phyloP scores from a whole-genome alignment of 352 stramenopile species.

The Globisporangium mamillatum region DNA sequence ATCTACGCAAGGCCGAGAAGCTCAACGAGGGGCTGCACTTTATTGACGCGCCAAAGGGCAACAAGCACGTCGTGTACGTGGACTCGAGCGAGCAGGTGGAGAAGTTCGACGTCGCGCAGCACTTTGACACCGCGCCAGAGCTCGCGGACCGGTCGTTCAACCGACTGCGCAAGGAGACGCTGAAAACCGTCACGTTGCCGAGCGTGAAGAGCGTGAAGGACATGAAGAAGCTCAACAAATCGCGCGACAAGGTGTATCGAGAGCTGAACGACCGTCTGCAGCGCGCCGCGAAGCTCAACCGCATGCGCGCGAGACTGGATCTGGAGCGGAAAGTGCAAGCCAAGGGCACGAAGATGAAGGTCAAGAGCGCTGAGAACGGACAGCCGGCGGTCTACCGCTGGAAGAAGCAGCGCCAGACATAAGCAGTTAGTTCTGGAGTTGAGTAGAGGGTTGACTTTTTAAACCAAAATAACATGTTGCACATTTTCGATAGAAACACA shows the following conservation, averaged over 20 bases:
- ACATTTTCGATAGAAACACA: background rate
- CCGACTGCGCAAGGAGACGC: slow-evolving; percentile 56
- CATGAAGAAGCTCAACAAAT: slow-evolving; percentile 54
- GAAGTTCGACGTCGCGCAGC: slow-evolving; percentile 86
- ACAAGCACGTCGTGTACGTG: slow-evolving; percentile 95
- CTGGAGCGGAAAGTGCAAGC: slow-evolving; percentile 77
- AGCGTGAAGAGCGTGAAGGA: slow-evolving; percentile 30
- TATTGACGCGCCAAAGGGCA: slow-evolving; percentile 66
- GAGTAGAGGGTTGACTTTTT: slow-evolving; percentile 11
- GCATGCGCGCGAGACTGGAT: slow-evolving; percentile 73
- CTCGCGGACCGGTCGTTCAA: slow-evolving; percentile 74
- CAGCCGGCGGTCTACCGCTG: slow-evolving; percentile 83
- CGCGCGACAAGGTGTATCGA: slow-evolving; percentile 62
- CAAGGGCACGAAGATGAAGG: slow-evolving; percentile 85
- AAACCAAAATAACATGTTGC: slow-evolving; percentile 3
- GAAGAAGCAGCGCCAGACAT: slow-evolving; percentile 88
- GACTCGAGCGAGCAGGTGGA: slow-evolving; percentile 74
- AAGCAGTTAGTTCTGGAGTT: slow-evolving; percentile 9
- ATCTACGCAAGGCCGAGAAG: slow-evolving; percentile 78
- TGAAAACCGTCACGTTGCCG: slow-evolving; percentile 44
- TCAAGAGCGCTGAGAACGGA: slow-evolving; percentile 64
- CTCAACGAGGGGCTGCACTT: slow-evolving; percentile 77
- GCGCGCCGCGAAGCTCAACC: slow-evolving; percentile 65
- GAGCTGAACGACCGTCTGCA: slow-evolving; percentile 68
- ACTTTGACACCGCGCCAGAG: slow-evolving; percentile 90